Conservation (phyloP, 2,329 filamentous ascomycete species). For the Helotiales sp. region DNA sequence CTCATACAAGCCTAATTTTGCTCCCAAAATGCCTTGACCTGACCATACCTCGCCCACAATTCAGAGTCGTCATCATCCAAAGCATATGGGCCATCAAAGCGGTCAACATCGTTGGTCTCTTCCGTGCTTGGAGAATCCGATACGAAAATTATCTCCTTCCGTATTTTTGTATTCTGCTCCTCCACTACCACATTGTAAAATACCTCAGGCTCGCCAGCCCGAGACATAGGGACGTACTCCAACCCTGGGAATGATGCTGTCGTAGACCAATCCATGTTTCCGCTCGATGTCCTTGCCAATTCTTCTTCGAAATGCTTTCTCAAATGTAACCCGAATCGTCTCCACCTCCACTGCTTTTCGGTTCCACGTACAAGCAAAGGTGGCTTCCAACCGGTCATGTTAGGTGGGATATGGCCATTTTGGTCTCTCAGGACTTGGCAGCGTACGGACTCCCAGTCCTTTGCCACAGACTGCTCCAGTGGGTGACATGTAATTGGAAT, state of each 20-base stretch:
- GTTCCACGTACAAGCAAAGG: slow-evolving; percentile 1
- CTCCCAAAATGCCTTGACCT: too few relatives aligned
- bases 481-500: background rate
- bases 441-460: background rate
- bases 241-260: background rate
- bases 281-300: background rate
- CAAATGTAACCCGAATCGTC: too few relatives aligned
- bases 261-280: background rate
- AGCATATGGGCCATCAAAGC: too few relatives aligned
- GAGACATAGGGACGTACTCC: background rate
- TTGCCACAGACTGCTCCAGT: background rate
- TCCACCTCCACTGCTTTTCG: background rate
- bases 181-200: background rate
- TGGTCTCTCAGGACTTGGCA: background rate
- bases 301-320: background rate
- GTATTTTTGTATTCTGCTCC: background rate
- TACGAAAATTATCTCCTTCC: background rate
- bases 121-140: background rate
- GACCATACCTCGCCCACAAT: too few relatives aligned
- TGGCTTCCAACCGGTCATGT: slow-evolving; percentile 3
- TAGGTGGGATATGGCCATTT: background rate
- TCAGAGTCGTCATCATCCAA: too few relatives aligned
- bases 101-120: too few relatives aligned
- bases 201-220: background rate
- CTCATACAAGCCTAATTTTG: too few relatives aligned